These are phyloP conservation scores for Daucus carota DNA, from an alignment of 129 eudicot species.

Conservation along the genomic window DNA sequence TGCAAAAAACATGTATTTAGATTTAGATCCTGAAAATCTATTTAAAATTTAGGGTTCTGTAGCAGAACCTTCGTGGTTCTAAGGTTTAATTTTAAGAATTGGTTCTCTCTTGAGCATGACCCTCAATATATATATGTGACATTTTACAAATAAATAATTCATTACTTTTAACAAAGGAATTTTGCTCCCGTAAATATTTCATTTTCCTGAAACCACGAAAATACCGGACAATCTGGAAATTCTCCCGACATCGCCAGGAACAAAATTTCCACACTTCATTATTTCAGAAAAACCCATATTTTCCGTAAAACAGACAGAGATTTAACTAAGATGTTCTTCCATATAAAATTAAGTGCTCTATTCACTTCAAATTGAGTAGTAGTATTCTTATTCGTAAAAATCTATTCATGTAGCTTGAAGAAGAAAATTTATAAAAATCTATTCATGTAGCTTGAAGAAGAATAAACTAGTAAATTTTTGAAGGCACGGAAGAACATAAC, in stretches of 20 bases:
- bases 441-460: background rate
- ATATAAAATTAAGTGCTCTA: background rate
- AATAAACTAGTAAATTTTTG: background rate
- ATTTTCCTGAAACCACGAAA: background rate
- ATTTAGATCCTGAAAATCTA: too few relatives aligned
- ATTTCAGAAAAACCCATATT: background rate
- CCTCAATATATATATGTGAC: too few relatives aligned
- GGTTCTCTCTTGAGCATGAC: too few relatives aligned
- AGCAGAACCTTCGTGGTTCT: too few relatives aligned
- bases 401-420: background rate
- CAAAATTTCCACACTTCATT: background rate
- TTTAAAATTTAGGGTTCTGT: too few relatives aligned
- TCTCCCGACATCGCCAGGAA: background rate
- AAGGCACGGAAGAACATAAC: background rate
- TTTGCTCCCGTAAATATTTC: background rate
- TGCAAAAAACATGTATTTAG: too few relatives aligned
- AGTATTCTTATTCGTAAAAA: background rate
- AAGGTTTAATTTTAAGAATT: too few relatives aligned
- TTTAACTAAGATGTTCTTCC: background rate
- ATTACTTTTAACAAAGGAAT: background rate
- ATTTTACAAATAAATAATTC: too few relatives aligned
- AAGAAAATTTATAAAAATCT: background rate
- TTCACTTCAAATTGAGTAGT: background rate
- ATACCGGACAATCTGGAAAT: background rate
- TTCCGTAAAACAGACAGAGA: background rate